phyloP scores from a whole-genome alignment of 352 stramenopile genomes.

The Albugo laibachii region DNA sequence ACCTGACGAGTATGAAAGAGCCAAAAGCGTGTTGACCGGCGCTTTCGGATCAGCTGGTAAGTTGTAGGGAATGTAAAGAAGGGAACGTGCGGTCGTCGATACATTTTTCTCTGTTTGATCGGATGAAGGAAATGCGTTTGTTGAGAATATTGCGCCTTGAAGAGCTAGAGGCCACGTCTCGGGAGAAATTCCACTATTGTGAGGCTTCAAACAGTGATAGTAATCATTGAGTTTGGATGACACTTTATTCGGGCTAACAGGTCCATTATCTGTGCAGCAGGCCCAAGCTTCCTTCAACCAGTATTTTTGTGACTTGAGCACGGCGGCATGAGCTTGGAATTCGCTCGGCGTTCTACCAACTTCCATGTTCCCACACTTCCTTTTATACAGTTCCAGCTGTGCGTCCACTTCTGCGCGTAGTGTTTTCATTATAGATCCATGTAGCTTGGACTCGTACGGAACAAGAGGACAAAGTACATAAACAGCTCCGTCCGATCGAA shows the following conservation, averaged over 20 bases:
- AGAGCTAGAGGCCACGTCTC: slow-evolving; percentile 58
- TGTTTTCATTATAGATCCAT: slow-evolving; percentile 18
- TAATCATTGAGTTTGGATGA: background rate
- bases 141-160: slow-evolving; percentile 38
- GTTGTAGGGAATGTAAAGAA: slow-evolving; percentile 29
- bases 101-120: slow-evolving; percentile 21
- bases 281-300: slow-evolving; percentile 57
- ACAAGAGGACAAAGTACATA: slow-evolving; percentile 53
- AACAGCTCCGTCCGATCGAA: slow-evolving; percentile 47
- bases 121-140: slow-evolving; percentile 15
- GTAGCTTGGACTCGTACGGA: slow-evolving; percentile 31
- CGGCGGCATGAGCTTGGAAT: slow-evolving; percentile 13
- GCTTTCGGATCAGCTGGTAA: slow-evolving; percentile 11
- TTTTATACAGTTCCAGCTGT: slow-evolving; percentile 29
- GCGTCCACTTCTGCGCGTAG: slow-evolving; percentile 42
- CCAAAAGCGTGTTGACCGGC: slow-evolving; percentile 24
- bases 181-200: slow-evolving; percentile 48
- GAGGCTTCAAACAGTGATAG: slow-evolving; percentile 14
- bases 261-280: background rate
- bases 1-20: slow-evolving; percentile 47
- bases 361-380: slow-evolving; percentile 12
- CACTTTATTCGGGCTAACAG: background rate
- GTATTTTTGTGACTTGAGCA: slow-evolving; percentile 72
- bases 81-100: slow-evolving; percentile 21
- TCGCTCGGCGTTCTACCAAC: slow-evolving; percentile 1